Conservation (phyloP, 352 stramenopile genomes). For the Globisporangium paddicum region DNA sequence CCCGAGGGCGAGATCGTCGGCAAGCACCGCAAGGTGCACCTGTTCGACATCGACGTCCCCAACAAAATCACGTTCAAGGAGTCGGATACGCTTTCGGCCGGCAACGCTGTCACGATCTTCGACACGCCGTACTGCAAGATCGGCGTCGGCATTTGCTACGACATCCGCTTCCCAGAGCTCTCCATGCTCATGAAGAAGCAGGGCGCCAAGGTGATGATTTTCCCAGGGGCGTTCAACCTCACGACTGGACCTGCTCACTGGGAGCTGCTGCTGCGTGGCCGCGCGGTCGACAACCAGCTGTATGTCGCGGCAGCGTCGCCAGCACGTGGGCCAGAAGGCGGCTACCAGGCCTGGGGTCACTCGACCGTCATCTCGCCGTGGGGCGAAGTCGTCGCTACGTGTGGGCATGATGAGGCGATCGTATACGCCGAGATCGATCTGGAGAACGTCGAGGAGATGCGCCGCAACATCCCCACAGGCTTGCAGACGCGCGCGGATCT, state of each 20-base stretch:
- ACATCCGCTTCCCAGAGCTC: constrained; percentile 99
- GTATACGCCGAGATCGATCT: constrained; percentile 97
- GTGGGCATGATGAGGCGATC: constrained; percentile 89
- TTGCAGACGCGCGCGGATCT: constrained; percentile 94
- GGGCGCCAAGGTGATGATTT: constrained; percentile 85
- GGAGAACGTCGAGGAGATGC: constrained; percentile 92
- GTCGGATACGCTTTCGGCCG: constrained; percentile 96
- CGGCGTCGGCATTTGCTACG: constrained; percentile 99
- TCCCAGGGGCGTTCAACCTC: constrained; percentile 85
- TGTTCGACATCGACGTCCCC: constrained; percentile 99
- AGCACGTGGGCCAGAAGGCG: constrained; percentile 90
- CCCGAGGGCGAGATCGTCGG: constrained; percentile 92
- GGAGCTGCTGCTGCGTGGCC: constrained; percentile 96
- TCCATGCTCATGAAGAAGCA: constrained; percentile 94
- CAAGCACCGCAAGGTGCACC: constrained; percentile 99
- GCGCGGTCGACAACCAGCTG: constrained; percentile 93
- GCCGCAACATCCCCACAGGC: constrained; percentile 94
- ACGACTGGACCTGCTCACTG: constrained; percentile 97
- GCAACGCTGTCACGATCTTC: constrained; percentile 84
- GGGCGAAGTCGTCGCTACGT: constrained; percentile 96
- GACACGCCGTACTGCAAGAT: constrained; percentile 91
- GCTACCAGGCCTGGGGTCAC: constrained; percentile 99
- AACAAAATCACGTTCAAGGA: constrained; percentile 99
- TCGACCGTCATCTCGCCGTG: constrained; percentile 96
- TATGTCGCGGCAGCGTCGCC: constrained; percentile 97